Evolutionary conservation across 768 basidiomycete genomes (phyloP).

Genomic region (Dentipellis sp.): DNA sequence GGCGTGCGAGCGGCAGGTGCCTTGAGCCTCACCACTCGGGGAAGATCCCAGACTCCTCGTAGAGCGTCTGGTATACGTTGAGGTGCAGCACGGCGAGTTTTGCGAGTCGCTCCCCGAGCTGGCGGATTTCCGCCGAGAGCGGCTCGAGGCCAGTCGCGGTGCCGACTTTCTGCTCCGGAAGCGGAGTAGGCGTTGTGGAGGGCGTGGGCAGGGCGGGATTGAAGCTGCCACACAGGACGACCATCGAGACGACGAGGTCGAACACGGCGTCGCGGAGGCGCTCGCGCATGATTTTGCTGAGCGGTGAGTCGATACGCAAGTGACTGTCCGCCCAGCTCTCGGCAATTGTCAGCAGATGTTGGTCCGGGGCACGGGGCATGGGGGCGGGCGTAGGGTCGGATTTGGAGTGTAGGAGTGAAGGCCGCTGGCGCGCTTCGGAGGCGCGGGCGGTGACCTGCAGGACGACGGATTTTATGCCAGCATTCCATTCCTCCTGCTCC

Average conservation of each 20-base stretch:
- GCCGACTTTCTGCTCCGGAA: conserved; percentile 15
- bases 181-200: conserved; percentile 10
- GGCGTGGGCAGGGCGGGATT: neutral
- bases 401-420: neutral
- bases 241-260: conserved; percentile 41
- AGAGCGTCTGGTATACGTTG: conserved; percentile 67
- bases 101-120: conserved; percentile 62
- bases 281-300: conserved; percentile 51
- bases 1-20: neutral
- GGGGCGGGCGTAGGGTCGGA: neutral
- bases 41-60: conserved; percentile 55
- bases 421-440: conserved; percentile 28
- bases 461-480: conserved; percentile 30
- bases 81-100: conserved; percentile 69
- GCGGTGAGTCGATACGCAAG: conserved; percentile 48
- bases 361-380: conserved; percentile 13
- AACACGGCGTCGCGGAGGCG: conserved; percentile 59
- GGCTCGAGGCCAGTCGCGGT: conserved; percentile 54
- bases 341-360: conserved; percentile 49
- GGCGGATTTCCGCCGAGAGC: conserved; percentile 57
- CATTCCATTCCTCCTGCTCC: conserved; percentile 41
- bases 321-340: conserved; percentile 66
- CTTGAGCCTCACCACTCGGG: conserved; percentile 10
- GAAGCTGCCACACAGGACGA: conserved; percentile 33
- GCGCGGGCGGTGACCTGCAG: conserved; percentile 72